phyloP scores from a whole-genome alignment of 2,329 filamentous ascomycete genomes.

The Pseudogymnoascus sp. region DNA sequence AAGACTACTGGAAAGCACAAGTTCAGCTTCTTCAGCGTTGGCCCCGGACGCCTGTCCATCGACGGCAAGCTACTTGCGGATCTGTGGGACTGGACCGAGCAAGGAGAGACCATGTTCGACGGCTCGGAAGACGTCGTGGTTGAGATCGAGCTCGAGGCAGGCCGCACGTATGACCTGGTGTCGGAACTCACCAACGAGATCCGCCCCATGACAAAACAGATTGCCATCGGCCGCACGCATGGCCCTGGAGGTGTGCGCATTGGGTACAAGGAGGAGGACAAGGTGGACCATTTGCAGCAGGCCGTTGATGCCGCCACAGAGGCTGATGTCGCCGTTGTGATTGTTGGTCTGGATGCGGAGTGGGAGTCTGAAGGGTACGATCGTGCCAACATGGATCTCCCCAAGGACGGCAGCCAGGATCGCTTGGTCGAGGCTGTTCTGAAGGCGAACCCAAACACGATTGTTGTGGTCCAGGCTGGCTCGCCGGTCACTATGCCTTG shows the following conservation, averaged over 20 bases:
- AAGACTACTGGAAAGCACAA: conserved; percentile 55
- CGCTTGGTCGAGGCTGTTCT: conserved; percentile 56
- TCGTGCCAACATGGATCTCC: conserved; percentile 53
- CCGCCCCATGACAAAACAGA: conserved; percentile 54
- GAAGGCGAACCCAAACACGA: conserved; percentile 55
- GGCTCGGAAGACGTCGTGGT: conserved; percentile 59
- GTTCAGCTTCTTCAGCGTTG: conserved; percentile 61
- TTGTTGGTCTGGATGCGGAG: conserved; percentile 64
- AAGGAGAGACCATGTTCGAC: conserved; percentile 65
- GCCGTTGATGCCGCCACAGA: conserved; percentile 54
- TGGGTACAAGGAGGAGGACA: conserved; percentile 61
- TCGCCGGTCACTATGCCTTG: conserved; percentile 65
- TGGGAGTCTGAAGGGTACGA: conserved; percentile 73
- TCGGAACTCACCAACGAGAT: conserved; percentile 62
- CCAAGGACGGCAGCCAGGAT: conserved; percentile 51
- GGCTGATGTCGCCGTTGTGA: conserved; percentile 60
- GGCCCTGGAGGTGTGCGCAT: conserved; percentile 66
- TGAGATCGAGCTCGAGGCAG: conserved; percentile 51
- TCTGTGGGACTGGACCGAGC: conserved; percentile 62
- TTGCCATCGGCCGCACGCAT: conserved; percentile 48
- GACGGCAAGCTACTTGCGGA: conserved; percentile 54
- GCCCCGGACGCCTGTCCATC: conserved; percentile 54
- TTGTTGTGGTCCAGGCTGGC: conserved; percentile 65
- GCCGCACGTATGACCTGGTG: conserved; percentile 52
- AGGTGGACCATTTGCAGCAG: conserved; percentile 53